Base-by-base conservation (phyloP, 2,329 filamentous ascomycete genomes). In the Penicillium sp. region DNA sequence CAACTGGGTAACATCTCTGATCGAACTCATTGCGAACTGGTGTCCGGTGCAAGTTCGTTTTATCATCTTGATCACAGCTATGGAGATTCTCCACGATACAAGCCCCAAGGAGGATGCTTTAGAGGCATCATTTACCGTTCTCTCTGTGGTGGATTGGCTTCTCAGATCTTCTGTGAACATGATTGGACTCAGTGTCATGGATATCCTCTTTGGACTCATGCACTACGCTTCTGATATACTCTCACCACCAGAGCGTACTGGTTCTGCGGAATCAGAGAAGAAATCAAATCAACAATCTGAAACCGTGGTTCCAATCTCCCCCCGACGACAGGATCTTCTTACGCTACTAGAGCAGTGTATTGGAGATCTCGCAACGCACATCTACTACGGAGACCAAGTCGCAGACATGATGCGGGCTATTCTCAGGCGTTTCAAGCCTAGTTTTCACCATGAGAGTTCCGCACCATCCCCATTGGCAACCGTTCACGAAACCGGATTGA, bases 301-400 rank as follows among this genome's bases (percentile, higher is more conserved):
- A 11, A 52, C 58, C 17, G 55, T 61, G 12, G 52, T 55, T 5
- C 55, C 60, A 19, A 57, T 80, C 7, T 82, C 88, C 54, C 81
- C 80, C 3, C 70, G 75, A 16, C 82, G 87, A 47, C 80, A 81
- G 59, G 82, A 87, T 62, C 79, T 97, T 16, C 77, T 96, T 28
- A 73, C 79, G 33, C 84, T 87, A 31, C 81, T 97, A 16, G 88
- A 94, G 70, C 82, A 84, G 63, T 96, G 90, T 74, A 91, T 97
- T 58, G 91, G 91, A n/a, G 86, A 92, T 69, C 79, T 99, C 28
- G 91, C 92, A 2, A 96, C 90, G 0, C 94, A 99, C 69, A 87
- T 97, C 31, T 99, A 99, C 77, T 99, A 99, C 71, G 90, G 90
- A 1, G 93, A 97, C 65, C 94, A 99, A 73, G 90, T 97, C 53